Conservation (phyloP, 2,329 filamentous ascomycete species). For the Colletotrichum falcatum region DNA sequence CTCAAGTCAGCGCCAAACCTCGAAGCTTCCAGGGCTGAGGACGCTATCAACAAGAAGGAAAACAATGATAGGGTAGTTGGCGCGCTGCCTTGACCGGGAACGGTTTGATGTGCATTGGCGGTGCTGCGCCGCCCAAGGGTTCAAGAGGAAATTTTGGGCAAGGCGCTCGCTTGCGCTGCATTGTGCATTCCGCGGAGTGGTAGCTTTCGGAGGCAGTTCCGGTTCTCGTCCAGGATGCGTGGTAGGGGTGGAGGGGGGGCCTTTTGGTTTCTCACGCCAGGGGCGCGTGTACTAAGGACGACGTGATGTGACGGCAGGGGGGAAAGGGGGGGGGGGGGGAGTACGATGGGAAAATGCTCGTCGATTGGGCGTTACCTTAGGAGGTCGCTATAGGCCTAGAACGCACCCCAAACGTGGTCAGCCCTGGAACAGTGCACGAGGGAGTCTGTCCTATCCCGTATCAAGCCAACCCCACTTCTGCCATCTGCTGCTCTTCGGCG, state of each 20-base stretch:
- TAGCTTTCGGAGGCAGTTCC: conserved; percentile 38
- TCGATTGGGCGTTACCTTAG: conserved; percentile 46
- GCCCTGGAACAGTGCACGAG: conserved; percentile 26
- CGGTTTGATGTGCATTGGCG: conserved; percentile 14
- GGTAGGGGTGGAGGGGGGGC: conserved; percentile 16
- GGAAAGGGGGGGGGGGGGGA: neutral
- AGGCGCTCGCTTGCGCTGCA: neutral
- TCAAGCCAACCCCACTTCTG: conserved; percentile 22
- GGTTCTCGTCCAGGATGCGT: conserved; percentile 30
- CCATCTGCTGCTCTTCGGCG: neutral
- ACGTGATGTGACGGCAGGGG: conserved; percentile 27
- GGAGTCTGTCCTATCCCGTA: neutral
- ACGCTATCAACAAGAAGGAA: conserved; percentile 4
- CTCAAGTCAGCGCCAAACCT: conserved; percentile 6
- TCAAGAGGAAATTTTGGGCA: conserved; percentile 8
- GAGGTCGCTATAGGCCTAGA: conserved; percentile 54
- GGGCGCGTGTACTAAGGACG: conserved; percentile 20
- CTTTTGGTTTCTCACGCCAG: conserved; percentile 20
- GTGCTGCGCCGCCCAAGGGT: conserved; percentile 28
- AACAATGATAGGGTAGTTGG: conserved; percentile 9
- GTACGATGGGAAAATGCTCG: conserved; percentile 27
- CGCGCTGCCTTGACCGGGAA: conserved; percentile 18
- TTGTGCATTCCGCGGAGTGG: conserved; percentile 5
- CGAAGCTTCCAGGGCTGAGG: conserved; percentile 14
- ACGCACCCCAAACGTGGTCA: conserved; percentile 42